Evolutionary conservation across 441 rosid species (phyloP).

Genomic region (Biscutella auriculata): DNA sequence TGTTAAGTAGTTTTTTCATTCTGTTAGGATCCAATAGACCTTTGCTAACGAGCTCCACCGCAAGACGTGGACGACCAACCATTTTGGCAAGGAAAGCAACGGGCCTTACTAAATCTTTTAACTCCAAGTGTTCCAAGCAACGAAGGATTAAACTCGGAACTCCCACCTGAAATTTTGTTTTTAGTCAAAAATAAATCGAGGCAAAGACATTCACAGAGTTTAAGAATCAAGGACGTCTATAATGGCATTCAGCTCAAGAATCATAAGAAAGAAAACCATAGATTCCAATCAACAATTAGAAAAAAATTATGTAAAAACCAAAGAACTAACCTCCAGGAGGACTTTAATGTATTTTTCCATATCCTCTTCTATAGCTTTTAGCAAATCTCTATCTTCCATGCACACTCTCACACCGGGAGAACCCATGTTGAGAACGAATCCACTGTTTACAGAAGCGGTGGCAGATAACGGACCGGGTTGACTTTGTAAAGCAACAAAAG

Average conservation of each 20-base stretch:
- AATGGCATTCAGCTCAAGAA: background rate
- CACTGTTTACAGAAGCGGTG: constrained; percentile 84
- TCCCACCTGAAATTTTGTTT: constrained; percentile 64
- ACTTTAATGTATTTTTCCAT: constrained; percentile 77
- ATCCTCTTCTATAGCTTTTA: constrained; percentile 78
- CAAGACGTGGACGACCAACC: constrained; percentile 66
- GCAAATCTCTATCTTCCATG: constrained; percentile 67
- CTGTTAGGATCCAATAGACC: constrained; percentile 73
- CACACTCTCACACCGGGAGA: constrained; percentile 71
- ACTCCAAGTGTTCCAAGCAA: constrained; percentile 72
- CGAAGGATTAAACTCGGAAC: constrained; percentile 55
- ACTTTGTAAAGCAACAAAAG: constrained; percentile 84
- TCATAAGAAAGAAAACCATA: background rate
- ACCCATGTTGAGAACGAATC: constrained; percentile 82
- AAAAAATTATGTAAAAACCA: background rate
- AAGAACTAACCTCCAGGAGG: constrained; percentile 65
- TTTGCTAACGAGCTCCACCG: constrained; percentile 71
- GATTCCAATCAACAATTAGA: background rate
- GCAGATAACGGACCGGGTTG: constrained; percentile 68
- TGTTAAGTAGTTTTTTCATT: constrained; percentile 60
- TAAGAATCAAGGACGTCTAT: too few relatives aligned
- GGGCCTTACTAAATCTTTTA: constrained; percentile 68
- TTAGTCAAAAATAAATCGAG: constrained; percentile 16
- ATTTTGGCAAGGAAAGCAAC: constrained; percentile 94
- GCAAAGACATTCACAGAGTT: constrained; percentile 7